Base-by-base conservation (phyloP, 148 eudicot genomes). In the Spergularia bocconei region DNA sequence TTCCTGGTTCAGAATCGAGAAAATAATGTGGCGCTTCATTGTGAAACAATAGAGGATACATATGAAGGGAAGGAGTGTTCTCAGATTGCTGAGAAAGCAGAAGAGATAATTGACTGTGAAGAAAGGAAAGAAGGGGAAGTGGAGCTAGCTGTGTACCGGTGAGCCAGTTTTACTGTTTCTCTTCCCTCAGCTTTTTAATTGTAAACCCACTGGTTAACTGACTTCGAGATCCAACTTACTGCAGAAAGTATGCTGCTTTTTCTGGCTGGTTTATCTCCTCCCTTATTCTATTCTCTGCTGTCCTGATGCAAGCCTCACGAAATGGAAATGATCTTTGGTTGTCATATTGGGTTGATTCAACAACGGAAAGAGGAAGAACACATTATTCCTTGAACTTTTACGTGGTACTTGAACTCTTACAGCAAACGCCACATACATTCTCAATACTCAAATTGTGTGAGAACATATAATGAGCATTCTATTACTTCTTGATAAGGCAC, bases 261-360 rank as follows among this genome's bases (percentile, higher is more conserved):
- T 72, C 85, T 73, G 97, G 98, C 82, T 89, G 98, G 93, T 81
- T 80, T 71, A 79, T 94, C 60, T 75, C 97, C 74, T 70, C 82
- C 62, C 48, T 90, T 76, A 84, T 90, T 77, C 85, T 87, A 73
- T 70, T 94, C 65, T 89, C 97, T 60, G 97, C 98, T 69, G 70
- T 92, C 65, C 74, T 90, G 82, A 94, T 91, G 98, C 98, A 94
- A 94, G 91, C 91, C 66, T 90, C 96, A 20, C 91, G 97, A 70
- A 94, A 89, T 80, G 98, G 98, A 51, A 94, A 89, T 88, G 98
- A 94, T 86, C 83, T 94, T 68, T 94, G 97, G 98, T 82, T 94
- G 50, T 92, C 98, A 38, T 94, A 83, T 82, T 94, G 98, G 97
- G 98, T 94, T 77, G 98, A 94, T 77, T 80, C 89, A 52, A 85